Evolutionary conservation across 1,284 basidiomycete species (phyloP).

Genomic region (Boletus austroedulis): DNA sequence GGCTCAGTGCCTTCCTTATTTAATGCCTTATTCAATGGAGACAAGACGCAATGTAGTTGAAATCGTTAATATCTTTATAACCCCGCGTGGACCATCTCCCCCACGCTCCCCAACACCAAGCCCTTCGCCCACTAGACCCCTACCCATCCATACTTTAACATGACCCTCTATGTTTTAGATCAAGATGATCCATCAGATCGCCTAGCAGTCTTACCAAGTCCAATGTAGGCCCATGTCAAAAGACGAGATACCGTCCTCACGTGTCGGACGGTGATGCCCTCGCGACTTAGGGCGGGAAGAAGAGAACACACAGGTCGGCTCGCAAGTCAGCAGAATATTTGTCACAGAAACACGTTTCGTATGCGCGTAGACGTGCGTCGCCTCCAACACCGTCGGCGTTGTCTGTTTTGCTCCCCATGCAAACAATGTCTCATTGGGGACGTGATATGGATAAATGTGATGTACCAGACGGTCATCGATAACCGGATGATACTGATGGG

Average conservation of each 20-base stretch:
- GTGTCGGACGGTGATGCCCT: conserved; percentile 7
- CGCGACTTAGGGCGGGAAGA: conserved; percentile 6
- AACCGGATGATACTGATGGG: not conserved
- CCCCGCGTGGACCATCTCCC: conserved; percentile 20
- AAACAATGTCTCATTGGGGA: not conserved
- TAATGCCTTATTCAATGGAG: conserved; percentile 66
- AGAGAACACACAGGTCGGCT: conserved; percentile 25
- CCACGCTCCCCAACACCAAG: conserved; percentile 25
- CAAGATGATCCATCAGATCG: not conserved
- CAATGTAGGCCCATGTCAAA: not conserved
- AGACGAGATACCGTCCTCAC: conserved; percentile 3
- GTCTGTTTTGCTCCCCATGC: not conserved
- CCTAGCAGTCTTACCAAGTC: conserved; percentile 13
- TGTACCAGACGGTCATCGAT: not conserved
- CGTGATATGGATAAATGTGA: not conserved
- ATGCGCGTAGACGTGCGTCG: not conserved
- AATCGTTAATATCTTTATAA: conserved; percentile 25
- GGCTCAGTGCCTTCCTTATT: conserved; percentile 55
- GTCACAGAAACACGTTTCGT: conserved; percentile 23
- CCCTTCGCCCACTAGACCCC: conserved; percentile 11
- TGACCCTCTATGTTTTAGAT: not conserved
- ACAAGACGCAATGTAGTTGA: conserved; percentile 34
- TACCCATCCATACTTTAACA: not conserved
- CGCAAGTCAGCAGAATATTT: conserved; percentile 28
- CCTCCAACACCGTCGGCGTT: conserved; percentile 15